A percentile compares a stretch with the other conserved stretches of the same genome.
Conservation (phyloP, 1,284 basidiomycete species). For the Trametes sp. region DNA sequence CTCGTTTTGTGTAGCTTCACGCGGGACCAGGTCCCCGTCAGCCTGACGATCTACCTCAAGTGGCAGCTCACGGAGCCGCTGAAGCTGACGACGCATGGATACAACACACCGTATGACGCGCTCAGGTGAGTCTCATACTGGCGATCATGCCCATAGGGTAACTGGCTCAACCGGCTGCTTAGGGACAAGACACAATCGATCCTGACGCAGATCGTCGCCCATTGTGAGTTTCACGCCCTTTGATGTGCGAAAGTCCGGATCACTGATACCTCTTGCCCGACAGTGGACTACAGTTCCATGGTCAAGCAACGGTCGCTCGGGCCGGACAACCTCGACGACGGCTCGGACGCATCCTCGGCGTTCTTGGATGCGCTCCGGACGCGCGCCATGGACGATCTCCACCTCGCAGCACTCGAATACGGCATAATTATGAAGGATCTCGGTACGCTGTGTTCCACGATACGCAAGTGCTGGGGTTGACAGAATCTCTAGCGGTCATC, state of each 20-base stretch:
- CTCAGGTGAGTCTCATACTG: slow-evolving; percentile 48
- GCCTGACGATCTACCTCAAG: slow-evolving; percentile 82
- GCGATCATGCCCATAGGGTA: not conserved
- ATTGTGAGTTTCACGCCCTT: slow-evolving; percentile 50
- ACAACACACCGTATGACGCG: slow-evolving; percentile 83
- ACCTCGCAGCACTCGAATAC: slow-evolving; percentile 78
- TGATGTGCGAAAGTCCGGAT: slow-evolving; percentile 32
- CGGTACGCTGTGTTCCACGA: slow-evolving; percentile 47
- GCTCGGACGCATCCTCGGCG: slow-evolving; percentile 70
- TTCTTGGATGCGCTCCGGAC: slow-evolving; percentile 82
- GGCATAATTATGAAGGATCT: slow-evolving; percentile 82
- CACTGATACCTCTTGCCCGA: not conserved
- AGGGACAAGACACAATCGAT: slow-evolving; percentile 85
- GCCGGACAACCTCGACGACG: slow-evolving; percentile 75
- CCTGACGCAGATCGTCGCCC: slow-evolving; percentile 82
- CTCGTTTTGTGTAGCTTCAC: slow-evolving; percentile 61
- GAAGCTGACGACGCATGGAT: slow-evolving; percentile 81
- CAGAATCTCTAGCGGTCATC: slow-evolving; percentile 65
- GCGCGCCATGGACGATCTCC: slow-evolving; percentile 85
- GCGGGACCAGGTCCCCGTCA: slow-evolving; percentile 83
- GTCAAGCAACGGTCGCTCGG: slow-evolving; percentile 82
- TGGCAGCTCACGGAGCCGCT: slow-evolving; percentile 82
- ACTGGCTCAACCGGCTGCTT: slow-evolving; percentile 8
- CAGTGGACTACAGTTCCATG: slow-evolving; percentile 66
- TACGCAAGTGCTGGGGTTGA: not conserved